Base-by-base conservation (phyloP, 768 basidiomycete species). In the Rickenella mellea region DNA sequence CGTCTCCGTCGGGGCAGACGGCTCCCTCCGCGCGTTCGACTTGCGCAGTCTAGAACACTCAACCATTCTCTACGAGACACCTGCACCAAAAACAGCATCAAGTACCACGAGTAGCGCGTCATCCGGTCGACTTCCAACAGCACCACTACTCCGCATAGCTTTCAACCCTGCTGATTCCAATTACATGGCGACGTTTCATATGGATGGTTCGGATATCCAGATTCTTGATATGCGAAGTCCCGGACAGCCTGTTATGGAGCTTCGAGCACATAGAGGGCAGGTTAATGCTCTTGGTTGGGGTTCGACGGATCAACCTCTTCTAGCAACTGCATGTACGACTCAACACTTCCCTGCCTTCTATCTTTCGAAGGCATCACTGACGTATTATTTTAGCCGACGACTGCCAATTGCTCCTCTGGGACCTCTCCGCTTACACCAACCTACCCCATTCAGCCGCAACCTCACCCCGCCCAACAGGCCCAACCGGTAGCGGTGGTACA, bases 141-240 rank as follows among this genome's bases (percentile, higher is more conserved):
- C 85, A 8, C 84, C 88, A 8, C 68, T 96, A 15, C 70, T 94
- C 9, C 73, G 91, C 32, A 86, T 94, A 44, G 84, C 84, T 20
- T 94, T 94, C 68, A 91, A 90, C 54, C 92, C 93, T 0, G 74
- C 79, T 6, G 83, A 87, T 60, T 84, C 91, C 12, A 92, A 96
- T 52, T 96, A 94, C 60, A 87, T 99, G 78, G 88, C 91, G 10
- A 94, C 92, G 2, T 96, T 97, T 62, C 94, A 97, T 54, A 83
- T 90, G 73, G 92, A 96, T 55, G 87, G 88, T 38, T 61, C 71
- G 15, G 86, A 92, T 53, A 73, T 96, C 3, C 87, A 96, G 58
- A 88, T 99, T 21, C 68, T 99, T 48, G 96, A 99, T 55, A 97
- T 97, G 88, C 78, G 96, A 40, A 87, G 82, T 61, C 96, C 96